Percentiles rank a stretch among this genome's conserved stretches.
phyloP scores from a whole-genome alignment of 768 basidiomycete species.

The Multifurca ochricompacta region DNA sequence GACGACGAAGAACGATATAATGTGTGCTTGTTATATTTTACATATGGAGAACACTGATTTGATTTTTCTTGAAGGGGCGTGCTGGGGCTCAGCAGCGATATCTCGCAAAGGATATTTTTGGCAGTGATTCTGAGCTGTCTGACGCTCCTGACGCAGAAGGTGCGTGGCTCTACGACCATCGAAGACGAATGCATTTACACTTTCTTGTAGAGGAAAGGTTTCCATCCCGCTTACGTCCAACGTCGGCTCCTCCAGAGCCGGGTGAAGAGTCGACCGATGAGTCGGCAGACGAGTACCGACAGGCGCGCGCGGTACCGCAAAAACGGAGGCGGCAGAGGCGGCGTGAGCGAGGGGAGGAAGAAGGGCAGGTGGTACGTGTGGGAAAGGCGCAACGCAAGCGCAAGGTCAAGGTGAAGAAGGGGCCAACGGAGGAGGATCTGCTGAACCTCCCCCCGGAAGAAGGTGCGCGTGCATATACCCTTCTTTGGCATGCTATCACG shows the following conservation, averaged over 20 bases:
- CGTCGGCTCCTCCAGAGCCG: constrained; percentile 26
- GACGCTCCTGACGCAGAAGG: constrained; percentile 16
- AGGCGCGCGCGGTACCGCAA: constrained; percentile 25
- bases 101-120: constrained; percentile 17
- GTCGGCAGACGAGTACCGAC: constrained; percentile 48
- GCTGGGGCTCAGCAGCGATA: constrained; percentile 12
- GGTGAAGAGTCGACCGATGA: constrained; percentile 35
- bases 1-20: constrained; percentile 13
- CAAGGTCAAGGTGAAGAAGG: constrained; percentile 16
- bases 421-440: constrained; percentile 53
- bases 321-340: constrained; percentile 23
- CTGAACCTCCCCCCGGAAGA: constrained; percentile 69
- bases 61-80: neutral
- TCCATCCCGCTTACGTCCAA: constrained; percentile 32
- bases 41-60: neutral
- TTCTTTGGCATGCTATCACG: neutral
- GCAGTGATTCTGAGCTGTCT: constrained; percentile 16
- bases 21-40: neutral
- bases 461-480: constrained; percentile 37
- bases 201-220: constrained; percentile 30
- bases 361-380: constrained; percentile 27
- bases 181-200: neutral
- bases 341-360: constrained; percentile 23
- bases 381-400: constrained; percentile 53
- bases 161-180: neutral